These are phyloP conservation scores for Moesziomyces sp. DNA, from an alignment of 1,284 basidiomycete species.

Conservation along the genomic window DNA sequence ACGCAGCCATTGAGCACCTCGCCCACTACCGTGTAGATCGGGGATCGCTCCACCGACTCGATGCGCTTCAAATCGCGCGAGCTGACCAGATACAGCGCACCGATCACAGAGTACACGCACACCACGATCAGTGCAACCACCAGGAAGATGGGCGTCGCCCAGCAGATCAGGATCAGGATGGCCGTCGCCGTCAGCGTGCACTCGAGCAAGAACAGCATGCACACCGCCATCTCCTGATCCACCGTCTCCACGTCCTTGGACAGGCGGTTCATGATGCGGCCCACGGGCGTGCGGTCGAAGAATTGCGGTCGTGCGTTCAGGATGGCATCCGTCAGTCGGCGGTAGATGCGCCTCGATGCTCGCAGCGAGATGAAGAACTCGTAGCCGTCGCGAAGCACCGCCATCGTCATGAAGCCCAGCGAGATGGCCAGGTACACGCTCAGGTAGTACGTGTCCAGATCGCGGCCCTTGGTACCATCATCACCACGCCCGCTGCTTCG, in stretches of 20 bases:
- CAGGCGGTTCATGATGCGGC: conserved; percentile 66
- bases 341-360: conserved; percentile 60
- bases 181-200: conserved; percentile 52
- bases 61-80: conserved; percentile 66
- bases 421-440: conserved; percentile 56
- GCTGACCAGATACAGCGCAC: conserved; percentile 63
- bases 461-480: conserved; percentile 6
- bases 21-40: conserved; percentile 65
- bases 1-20: conserved; percentile 82
- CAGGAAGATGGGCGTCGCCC: conserved; percentile 61
- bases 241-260: conserved; percentile 66
- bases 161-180: conserved; percentile 62
- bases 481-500: background rate
- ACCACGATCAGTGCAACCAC: conserved; percentile 53
- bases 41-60: conserved; percentile 66
- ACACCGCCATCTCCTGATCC: conserved; percentile 64
- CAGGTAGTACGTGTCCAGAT: conserved; percentile 61
- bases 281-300: conserved; percentile 65
- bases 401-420: conserved; percentile 54
- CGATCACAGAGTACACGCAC: conserved; percentile 60
- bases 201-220: conserved; percentile 54
- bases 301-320: conserved; percentile 77
- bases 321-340: conserved; percentile 79
- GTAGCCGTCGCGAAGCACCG: conserved; percentile 54
- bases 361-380: conserved; percentile 56